phyloP scores from a whole-genome alignment of 2,329 filamentous ascomycete species.

The Cercospora zeina region DNA sequence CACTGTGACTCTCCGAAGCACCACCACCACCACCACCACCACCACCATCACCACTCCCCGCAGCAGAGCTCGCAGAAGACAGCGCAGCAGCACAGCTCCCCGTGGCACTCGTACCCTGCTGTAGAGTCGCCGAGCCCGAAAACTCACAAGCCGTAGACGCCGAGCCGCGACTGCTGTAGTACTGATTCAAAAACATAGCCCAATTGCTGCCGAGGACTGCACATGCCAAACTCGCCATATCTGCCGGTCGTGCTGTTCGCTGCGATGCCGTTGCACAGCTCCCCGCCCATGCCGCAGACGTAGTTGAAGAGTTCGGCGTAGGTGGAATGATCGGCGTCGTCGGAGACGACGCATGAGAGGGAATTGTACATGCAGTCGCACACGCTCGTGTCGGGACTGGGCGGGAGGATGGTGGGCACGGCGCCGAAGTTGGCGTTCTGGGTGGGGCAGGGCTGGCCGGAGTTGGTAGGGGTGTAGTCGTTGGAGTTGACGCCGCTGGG shows the following conservation, averaged over 20 bases:
- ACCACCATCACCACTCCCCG: constrained; percentile 23
- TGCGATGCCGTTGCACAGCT: constrained; percentile 66
- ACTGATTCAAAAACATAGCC: constrained; percentile 71
- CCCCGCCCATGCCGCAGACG: constrained; percentile 62
- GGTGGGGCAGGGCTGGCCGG: constrained; percentile 68
- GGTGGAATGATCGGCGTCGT: constrained; percentile 57
- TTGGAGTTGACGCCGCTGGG: constrained; percentile 65
- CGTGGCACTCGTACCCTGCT: constrained; percentile 52
- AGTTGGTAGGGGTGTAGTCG: constrained; percentile 71
- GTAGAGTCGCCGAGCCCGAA: constrained; percentile 59
- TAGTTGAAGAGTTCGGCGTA: constrained; percentile 70
- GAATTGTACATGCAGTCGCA: constrained; percentile 83
- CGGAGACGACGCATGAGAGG: constrained; percentile 67
- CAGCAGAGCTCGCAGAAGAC: constrained; percentile 59
- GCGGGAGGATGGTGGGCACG: constrained; percentile 68
- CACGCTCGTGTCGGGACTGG: constrained; percentile 71
- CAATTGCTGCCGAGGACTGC: constrained; percentile 67
- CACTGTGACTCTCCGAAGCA: constrained; percentile 22
- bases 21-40: constrained; percentile 18
- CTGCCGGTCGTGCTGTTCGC: constrained; percentile 67
- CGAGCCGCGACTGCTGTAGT: constrained; percentile 62
- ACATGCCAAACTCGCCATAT: constrained; percentile 79
- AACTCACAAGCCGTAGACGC: constrained; percentile 66
- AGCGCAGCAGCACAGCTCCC: constrained; percentile 60
- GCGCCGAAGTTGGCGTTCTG: constrained; percentile 67